Base-by-base conservation (phyloP, 2,329 filamentous ascomycete genomes). In the Elsinoe australis region DNA sequence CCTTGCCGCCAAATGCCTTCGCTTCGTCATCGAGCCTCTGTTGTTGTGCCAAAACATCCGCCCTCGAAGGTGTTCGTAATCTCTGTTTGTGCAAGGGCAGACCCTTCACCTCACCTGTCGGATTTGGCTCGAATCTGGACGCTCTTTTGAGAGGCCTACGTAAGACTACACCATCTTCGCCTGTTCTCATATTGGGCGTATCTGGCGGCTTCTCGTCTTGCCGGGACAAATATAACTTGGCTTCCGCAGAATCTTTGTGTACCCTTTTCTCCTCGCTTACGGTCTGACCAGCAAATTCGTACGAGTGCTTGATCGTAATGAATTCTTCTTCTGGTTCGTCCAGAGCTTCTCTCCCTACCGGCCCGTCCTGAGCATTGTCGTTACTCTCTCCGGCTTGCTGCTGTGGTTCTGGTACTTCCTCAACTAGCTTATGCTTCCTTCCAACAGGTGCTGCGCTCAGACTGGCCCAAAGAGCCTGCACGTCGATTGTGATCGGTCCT, bases 291-390 rank as follows among this genome's bases (percentile, higher is more conserved):
- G 75, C 75, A 55, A 76, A 79, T 47, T 72, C 71, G 59, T 77
- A 76, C n/a, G 68, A 75, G 21, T 73, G 69, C 54, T 71, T 75
- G 55, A 79, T 78, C 32, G 69, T 74, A 50, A 79, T 68, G 55
- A 69, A 70, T 47, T 74, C 68, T 38, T 74, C 68, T 14, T 53
- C 49, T 12, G 50, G 41, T 29, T 49, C 49, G 26, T 22, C 8
- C 17, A 12, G 17, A n/a, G 17, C 18, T 58, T 58, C 31, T 59
- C 56, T 53, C 22, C 28, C 3, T n/a, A n/a, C n/a, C n/a, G n/a
- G n/a, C n/a, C n/a, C n/a, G n/a, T n/a, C n/a, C n/a, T n/a, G n/a
- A n/a, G n/a, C n/a, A n/a, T 24, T n/a, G 24, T 38, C 53, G 42
- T 56, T 47, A 50, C 54, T 53, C 39, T 56, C 51, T n/a, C 47